Conservation (phyloP, 2,329 filamentous ascomycete genomes). For the Colletotrichum sp. region DNA sequence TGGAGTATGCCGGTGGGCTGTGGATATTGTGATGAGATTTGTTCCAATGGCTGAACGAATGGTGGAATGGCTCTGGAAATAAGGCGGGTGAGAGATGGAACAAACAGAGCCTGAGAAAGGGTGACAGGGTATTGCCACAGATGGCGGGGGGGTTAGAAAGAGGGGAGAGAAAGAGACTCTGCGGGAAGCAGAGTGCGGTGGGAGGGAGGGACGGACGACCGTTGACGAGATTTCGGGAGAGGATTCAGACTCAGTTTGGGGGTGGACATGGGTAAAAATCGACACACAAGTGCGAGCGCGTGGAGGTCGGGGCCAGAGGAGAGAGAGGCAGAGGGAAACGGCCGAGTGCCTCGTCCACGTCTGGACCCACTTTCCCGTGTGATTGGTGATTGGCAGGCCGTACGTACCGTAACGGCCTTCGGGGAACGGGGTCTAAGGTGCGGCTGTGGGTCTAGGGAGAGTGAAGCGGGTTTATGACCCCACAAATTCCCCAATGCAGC, state of each 20-base stretch:
- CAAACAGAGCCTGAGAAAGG: not conserved
- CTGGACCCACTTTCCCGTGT: not conserved
- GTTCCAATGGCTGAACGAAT: not conserved
- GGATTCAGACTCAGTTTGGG: not conserved
- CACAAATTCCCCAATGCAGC: not conserved
- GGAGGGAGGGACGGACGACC: not conserved
- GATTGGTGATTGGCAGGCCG: slow-evolving; percentile 6
- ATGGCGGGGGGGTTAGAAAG: not conserved
- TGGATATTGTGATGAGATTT: not conserved
- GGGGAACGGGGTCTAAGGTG: not conserved
- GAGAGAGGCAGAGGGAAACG: not conserved
- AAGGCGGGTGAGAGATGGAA: not conserved
- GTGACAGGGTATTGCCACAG: not conserved
- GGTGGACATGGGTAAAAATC: not conserved
- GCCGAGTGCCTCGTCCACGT: slow-evolving; percentile 1
- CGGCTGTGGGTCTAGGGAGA: not conserved
- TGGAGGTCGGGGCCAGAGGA: slow-evolving; percentile 7
- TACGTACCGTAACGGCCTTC: not conserved
- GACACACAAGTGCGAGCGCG: not conserved
- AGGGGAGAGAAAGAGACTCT: not conserved
- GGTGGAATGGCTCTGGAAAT: not conserved
- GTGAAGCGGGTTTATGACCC: not conserved
- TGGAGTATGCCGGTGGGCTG: not conserved
- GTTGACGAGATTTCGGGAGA: not conserved
- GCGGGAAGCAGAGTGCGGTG: not conserved